These are phyloP conservation scores for Saccharomycopsis microspora DNA, from an alignment of 805 yeast species.

Conservation along the genomic window DNA sequence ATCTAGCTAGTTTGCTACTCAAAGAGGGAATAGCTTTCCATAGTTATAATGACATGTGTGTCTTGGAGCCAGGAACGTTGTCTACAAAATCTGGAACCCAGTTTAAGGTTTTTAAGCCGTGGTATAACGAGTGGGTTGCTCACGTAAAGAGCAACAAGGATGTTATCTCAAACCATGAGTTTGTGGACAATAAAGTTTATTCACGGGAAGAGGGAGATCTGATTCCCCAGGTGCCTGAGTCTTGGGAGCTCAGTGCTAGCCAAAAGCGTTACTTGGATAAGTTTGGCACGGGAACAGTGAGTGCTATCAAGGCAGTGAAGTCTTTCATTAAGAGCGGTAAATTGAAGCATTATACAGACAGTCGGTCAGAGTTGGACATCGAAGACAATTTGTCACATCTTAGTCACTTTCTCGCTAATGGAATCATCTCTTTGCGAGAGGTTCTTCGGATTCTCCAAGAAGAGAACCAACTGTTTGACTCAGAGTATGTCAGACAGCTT, in stretches of 20 bases:
- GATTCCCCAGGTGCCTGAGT: constrained; percentile 2
- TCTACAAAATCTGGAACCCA: constrained; percentile 26
- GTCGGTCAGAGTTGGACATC: background rate
- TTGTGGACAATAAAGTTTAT: background rate
- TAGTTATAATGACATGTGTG: constrained; percentile 29
- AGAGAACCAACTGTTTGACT: constrained; percentile 21
- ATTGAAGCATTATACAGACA: constrained; percentile 14
- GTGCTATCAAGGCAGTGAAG: constrained; percentile 18
- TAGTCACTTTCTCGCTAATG: constrained; percentile 35
- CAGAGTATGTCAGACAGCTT: constrained; percentile 39
- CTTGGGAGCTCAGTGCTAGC: background rate
- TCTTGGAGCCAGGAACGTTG: constrained; percentile 30
- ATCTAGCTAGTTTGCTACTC: constrained; percentile 16
- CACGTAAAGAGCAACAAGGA: constrained; percentile 19
- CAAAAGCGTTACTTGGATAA: constrained; percentile 17
- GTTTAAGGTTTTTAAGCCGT: constrained; percentile 33
- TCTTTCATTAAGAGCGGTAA: background rate
- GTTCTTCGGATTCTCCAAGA: constrained; percentile 25
- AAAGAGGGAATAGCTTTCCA: constrained; percentile 19
- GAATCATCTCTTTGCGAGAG: constrained; percentile 33
- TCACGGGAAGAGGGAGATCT: background rate
- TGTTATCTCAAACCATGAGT: background rate
- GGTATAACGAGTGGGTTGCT: constrained; percentile 29
- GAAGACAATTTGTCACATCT: constrained; percentile 24
- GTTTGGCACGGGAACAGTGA: constrained; percentile 27